Percentiles rank a stretch among this genome's conserved stretches.
Evolutionary conservation across 768 basidiomycete genomes (phyloP).

Genomic region (Trametes cinnabarina): DNA sequence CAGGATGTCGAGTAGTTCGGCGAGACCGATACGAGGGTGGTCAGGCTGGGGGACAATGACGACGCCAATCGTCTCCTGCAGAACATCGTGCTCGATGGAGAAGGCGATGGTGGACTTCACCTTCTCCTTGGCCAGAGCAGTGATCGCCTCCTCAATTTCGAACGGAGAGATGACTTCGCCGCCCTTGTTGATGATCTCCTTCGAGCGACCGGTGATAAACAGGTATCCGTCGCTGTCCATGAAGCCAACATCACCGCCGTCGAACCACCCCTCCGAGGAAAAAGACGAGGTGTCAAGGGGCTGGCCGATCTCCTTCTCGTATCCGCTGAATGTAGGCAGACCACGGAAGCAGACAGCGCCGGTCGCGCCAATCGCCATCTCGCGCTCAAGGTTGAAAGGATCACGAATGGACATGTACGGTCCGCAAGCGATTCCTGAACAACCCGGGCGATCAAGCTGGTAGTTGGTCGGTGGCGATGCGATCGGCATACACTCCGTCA

Average conservation of each 20-base stretch:
- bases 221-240: slow-evolving; percentile 47
- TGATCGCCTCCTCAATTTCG: slow-evolving; percentile 58
- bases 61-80: slow-evolving; percentile 48
- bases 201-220: slow-evolving; percentile 54
- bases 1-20: slow-evolving; percentile 43
- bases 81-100: slow-evolving; percentile 44
- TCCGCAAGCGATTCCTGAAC: slow-evolving; percentile 48
- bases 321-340: slow-evolving; percentile 51
- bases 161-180: slow-evolving; percentile 62
- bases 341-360: slow-evolving; percentile 58
- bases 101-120: slow-evolving; percentile 46
- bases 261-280: slow-evolving; percentile 52
- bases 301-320: slow-evolving; percentile 44
- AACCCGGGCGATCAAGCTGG: slow-evolving; percentile 44
- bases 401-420: slow-evolving; percentile 45
- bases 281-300: slow-evolving; percentile 48
- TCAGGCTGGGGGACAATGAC: slow-evolving; percentile 39
- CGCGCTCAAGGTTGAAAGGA: slow-evolving; percentile 36
- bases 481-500: slow-evolving; percentile 58
- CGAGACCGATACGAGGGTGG: slow-evolving; percentile 38
- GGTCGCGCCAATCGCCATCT: slow-evolving; percentile 38
- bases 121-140: slow-evolving; percentile 38
- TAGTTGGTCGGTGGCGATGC: slow-evolving; percentile 44
- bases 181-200: slow-evolving; percentile 60
- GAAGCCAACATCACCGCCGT: slow-evolving; percentile 47